Evolutionary conservation across 352 stramenopile genomes (phyloP), one percentile per base, ranked within the genome.

Genomic region (Pythium catenulatum): DNA sequence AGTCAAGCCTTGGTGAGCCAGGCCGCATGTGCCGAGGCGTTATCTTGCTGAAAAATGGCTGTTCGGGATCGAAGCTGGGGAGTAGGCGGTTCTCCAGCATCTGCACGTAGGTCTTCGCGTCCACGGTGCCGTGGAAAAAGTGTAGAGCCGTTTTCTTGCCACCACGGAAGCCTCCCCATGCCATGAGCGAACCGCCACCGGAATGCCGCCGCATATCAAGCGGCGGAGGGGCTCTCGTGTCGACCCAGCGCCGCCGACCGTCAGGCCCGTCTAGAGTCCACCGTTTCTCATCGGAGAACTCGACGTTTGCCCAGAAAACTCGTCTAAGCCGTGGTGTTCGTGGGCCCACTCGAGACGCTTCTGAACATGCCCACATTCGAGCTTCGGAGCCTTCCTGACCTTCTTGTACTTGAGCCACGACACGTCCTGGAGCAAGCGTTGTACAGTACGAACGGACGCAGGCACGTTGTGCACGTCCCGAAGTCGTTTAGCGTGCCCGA

Each of bases 1-100:
- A 70, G 27, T 36, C 59, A 70, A 17, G 30, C 34, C 59, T 70
- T 48, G 21, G 59, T 70, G 34, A 48, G 30, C 19, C 59, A 13
- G 30, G 59, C 34, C 14, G 59, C 32, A 23, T 70, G 59, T 11
- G 59, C 30, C 4, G 59, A 70, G 15, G 65, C 65, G 37, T 75
- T 75, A 41, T 75, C 65, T 5, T 75, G 65, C 27, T 75, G 65
- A 75, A 75, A 58, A 56, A 58, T 75, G 36, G 65, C 27, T 23
- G 23, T 19, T 58, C 65, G 6, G 25, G 37, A 25, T 75, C 65
- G 30, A 59, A 58, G 39, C 36, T 59, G 15, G 65, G 65, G 56
- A 37, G 65, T 30, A 75, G 58, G 58, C 39, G 43, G n/a, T 17
- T 37, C 39, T 58, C 21, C 39, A 75, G 39, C 19, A 41, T 75